Percentiles rank a stretch among this genome's conserved stretches.
These are phyloP conservation scores for Rubroshorea leprosula DNA, from an alignment of 345 rosid species.

Conservation along the genomic window DNA sequence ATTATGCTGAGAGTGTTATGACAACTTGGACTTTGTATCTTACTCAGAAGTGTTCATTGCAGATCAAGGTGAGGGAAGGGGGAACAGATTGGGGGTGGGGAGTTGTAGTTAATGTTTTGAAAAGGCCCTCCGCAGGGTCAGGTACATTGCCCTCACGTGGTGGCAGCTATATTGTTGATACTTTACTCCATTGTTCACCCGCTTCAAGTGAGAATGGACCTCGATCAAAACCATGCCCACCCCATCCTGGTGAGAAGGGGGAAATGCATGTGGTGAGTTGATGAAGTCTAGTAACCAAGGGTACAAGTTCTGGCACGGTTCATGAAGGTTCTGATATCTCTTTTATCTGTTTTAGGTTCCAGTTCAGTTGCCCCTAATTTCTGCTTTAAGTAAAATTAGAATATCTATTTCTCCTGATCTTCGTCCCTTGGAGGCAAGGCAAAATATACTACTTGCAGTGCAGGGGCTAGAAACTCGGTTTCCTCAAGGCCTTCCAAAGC, in stretches of 20 bases:
- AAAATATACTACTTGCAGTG: slow-evolving; percentile 79
- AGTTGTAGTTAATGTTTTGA: slow-evolving; percentile 89
- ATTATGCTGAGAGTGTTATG: neutral
- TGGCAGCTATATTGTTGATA: slow-evolving; percentile 84
- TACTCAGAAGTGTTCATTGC: slow-evolving; percentile 26
- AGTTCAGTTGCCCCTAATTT: slow-evolving; percentile 82
- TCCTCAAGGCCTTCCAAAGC: slow-evolving; percentile 92
- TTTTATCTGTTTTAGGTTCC: slow-evolving; percentile 60
- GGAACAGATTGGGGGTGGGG: slow-evolving; percentile 99
- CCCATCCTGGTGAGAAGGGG: slow-evolving; percentile 88
- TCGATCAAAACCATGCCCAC: slow-evolving; percentile 90
- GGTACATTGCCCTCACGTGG: slow-evolving; percentile 55
- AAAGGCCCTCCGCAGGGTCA: slow-evolving; percentile 59
- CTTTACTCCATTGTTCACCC: slow-evolving; percentile 86
- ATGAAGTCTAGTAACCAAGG: neutral
- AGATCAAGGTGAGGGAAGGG: slow-evolving; percentile 94
- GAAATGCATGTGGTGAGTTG: slow-evolving; percentile 98
- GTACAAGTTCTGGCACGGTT: slow-evolving; percentile 1
- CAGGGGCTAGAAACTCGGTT: slow-evolving; percentile 79
- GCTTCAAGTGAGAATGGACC: slow-evolving; percentile 75
- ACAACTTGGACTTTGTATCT: slow-evolving; percentile 9
- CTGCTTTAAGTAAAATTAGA: slow-evolving; percentile 73
- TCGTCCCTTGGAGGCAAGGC: slow-evolving; percentile 94
- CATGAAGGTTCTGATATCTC: slow-evolving; percentile 16
- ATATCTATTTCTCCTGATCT: slow-evolving; percentile 81